phyloP scores from a whole-genome alignment of 163 green algal species.

The Botryococcus braunii region DNA sequence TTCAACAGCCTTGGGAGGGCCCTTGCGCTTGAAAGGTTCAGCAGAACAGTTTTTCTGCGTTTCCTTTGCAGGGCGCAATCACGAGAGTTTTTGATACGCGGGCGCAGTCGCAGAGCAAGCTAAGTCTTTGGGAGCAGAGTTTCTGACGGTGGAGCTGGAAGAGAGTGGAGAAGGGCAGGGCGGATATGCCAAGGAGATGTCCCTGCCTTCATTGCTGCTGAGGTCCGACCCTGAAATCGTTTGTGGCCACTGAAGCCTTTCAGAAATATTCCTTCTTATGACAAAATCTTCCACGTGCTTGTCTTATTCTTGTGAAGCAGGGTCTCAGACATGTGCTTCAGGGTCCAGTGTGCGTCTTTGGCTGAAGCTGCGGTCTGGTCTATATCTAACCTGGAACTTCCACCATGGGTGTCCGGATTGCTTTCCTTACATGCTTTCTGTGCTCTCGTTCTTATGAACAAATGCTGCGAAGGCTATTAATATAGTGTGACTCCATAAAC shows the following conservation, averaged over 20 bases:
- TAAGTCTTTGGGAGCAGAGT: slow-evolving; percentile 83
- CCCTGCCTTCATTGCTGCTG: slow-evolving; percentile 72
- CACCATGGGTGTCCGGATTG: no score
- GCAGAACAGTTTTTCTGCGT: neutral
- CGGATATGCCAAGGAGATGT: slow-evolving; percentile 91
- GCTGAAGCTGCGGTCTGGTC: no score
- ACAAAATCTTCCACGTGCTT: neutral
- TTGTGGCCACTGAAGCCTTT: no score
- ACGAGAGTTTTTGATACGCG: slow-evolving; percentile 86
- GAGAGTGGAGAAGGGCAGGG: slow-evolving; percentile 56
- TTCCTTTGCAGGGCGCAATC: slow-evolving; percentile 52
- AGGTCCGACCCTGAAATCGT: slow-evolving; percentile 41
- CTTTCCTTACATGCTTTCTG: no score
- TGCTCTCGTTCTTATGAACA: no score
- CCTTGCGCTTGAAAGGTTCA: no score
- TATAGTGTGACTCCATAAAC: no score
- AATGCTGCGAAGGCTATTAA: no score
- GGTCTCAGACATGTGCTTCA: neutral
- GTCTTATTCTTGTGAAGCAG: neutral
- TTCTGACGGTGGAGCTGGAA: slow-evolving; percentile 74
- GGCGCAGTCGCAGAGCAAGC: slow-evolving; percentile 66
- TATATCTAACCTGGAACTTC: no score
- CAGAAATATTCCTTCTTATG: no score
- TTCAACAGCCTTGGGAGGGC: no score
- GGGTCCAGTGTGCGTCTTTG: no score